Percentiles rank a stretch among this genome's conserved stretches.
Conservation (phyloP, 306 rosid genomes). For the Leucaena leucocephala region DNA sequence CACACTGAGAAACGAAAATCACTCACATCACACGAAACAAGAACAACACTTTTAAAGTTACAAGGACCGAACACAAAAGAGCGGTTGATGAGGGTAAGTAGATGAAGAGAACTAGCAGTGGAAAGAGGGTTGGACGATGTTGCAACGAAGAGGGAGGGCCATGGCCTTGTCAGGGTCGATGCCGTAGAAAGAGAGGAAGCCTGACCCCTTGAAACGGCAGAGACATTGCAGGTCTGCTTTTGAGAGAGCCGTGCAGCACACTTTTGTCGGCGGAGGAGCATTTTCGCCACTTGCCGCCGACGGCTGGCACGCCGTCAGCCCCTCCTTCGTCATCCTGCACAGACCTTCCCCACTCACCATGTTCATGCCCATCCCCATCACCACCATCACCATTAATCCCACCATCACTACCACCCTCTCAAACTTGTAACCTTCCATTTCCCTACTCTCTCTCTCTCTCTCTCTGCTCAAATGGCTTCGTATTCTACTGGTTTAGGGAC, state of each 20-base stretch:
- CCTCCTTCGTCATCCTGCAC: constrained; percentile 11
- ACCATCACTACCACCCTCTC: background rate
- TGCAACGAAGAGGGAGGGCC: constrained; percentile 48
- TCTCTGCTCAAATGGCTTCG: no score
- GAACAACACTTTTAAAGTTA: no score
- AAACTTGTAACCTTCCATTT: background rate
- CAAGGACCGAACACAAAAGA: no score
- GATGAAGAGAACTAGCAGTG: constrained; percentile 20
- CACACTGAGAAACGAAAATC: no score
- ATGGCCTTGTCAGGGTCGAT: constrained; percentile 44
- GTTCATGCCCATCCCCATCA: background rate
- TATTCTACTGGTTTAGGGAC: no score
- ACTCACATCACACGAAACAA: no score
- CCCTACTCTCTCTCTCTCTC: no score
- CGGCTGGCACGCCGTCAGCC: constrained; percentile 29
- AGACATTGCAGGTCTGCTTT: constrained; percentile 47
- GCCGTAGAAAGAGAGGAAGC: constrained; percentile 34
- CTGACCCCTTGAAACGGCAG: constrained; percentile 42
- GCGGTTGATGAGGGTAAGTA: no score
- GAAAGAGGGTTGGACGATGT: constrained; percentile 28
- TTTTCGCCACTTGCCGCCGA: constrained; percentile 35
- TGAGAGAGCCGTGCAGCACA: constrained; percentile 45
- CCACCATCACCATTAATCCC: background rate
- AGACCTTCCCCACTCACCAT: background rate
- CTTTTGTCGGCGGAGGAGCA: constrained; percentile 27